Evolutionary conservation across 495 filamentous ascomycete species (phyloP), one percentile per base, ranked within the genome.

Genomic region (Lasiosphaeria hispida): DNA sequence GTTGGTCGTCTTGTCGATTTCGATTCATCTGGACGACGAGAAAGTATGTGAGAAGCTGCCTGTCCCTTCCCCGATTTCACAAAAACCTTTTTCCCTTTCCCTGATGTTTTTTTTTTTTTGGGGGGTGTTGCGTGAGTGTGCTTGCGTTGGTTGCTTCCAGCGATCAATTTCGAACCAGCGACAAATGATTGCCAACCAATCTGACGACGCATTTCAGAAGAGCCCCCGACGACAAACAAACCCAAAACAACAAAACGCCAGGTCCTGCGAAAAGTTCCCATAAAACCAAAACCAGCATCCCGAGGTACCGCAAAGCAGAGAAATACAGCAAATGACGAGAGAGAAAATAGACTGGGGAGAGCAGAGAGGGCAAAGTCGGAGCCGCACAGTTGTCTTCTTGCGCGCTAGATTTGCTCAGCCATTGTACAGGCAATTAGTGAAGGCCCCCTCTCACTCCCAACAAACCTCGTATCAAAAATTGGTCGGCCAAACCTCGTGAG

Each of bases 401-500:
- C 50, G 48, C 47, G 2, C 23, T 30, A 5, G 34, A 33, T 60
- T 58, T 39, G 14, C 10, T 35, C 53, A 44, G 15, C 39, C 63
- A 71, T 68, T 69, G 65, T 66, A 65, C 66, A 62, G 68, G 66
- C 63, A 69, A 68, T 70, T 67, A 58, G 65, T 43, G 42, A 67
- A 53, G 63, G 64, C 65, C 70, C 72, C 59, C 64, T 60, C 66
- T 70, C 67, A 64, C 70, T 60, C 56, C 69, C 58, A 62, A 63
- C 59, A 65, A 64, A 66, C 65, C 53, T 54, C 63, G 67, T 64
- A 69, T 70, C 66, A 65, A 59, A 72, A 74, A 73, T 70, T 69
- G 71, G 71, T 75, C 69, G 70, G 71, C 75, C 75, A 79, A 30
- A 77, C 72, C 74, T 77, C 72, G 65, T 61, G 63, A 77, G 75